Evolutionary conservation across 345 rosid species (phyloP), one percentile per base, ranked within the genome.

Genomic region (Salix arbutifolia): DNA sequence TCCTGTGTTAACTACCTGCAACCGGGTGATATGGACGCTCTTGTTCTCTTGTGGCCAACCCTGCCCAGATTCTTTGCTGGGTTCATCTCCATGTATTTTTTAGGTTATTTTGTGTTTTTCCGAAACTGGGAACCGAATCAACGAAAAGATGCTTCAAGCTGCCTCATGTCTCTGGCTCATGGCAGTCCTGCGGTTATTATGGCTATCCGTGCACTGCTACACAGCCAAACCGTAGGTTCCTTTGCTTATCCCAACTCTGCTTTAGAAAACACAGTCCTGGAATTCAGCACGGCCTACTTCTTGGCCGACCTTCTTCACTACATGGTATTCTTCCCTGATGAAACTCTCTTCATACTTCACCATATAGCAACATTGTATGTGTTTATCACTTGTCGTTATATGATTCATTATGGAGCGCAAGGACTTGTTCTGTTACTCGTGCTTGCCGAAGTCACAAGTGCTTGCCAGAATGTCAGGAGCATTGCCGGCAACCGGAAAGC

Each of bases 271-370:
- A 26, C 80, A 3, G 93, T 87, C 5, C 89, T 95, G 31, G 96
- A 95, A n/a, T 91, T 81, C 89, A 91, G 97, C 74, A 83, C 86
- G 74, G 94, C 89, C 16, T 95, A 91, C 78, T 95, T 95, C 92
- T 76, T 83, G 21, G 31, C 85, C 50, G 99, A 90, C 85, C 90
- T 93, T 35, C 60, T 90, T 33, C 99, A 95, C 79, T 91, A 90
- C 86, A 30, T 90, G 1, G 40, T 88, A 58, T 90, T 91, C 85
- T 64, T 80, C 84, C 99, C 94, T 6, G 70, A 28, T 40, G 96
- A 93, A 53, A 18, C 70, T 21, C 88, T 95, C 87, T 91, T 95
- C 89, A 89, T 93, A 64, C 82, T 90, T 85, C 99, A 93, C 83
- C 99, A 95, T 69, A n/a, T 89, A 2, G 96, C 91, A 2, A 91